Conservation (phyloP, 192 early-diverging fungal species). For the Obelidium mucronatum region DNA sequence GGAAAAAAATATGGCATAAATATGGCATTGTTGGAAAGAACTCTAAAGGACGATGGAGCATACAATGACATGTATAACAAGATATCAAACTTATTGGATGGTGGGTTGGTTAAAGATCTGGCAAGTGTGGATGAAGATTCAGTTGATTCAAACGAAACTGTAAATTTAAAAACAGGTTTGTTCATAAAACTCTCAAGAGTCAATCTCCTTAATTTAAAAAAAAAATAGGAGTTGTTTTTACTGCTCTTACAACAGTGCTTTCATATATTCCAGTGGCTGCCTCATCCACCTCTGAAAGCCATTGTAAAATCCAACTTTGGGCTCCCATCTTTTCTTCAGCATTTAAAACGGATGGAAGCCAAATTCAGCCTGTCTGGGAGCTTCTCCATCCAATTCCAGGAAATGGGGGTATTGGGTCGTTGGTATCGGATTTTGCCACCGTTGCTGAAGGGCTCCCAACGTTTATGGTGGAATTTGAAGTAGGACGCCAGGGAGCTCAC, state of each 20-base stretch:
- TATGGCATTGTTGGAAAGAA: neutral
- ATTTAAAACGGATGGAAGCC: neutral
- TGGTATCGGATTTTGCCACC: neutral
- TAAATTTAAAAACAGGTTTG: constrained; percentile 4
- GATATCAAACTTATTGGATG: constrained; percentile 1
- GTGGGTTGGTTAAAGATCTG: constrained; percentile 2
- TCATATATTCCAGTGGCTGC: too few species aligned
- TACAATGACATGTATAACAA: neutral
- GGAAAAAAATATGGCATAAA: constrained; percentile 1
- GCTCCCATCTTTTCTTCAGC: neutral
- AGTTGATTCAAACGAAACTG: neutral
- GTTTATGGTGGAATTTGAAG: constrained; percentile 12
- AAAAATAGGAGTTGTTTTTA: too few species aligned
- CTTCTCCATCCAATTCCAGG: neutral
- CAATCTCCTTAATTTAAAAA: neutral
- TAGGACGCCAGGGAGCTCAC: neutral
- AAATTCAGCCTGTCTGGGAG: neutral
- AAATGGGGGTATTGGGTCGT: neutral
- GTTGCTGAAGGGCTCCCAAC: neutral
- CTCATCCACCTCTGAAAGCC: too few species aligned
- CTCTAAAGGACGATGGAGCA: neutral
- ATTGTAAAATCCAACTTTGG: constrained; percentile 1
- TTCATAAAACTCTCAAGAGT: neutral
- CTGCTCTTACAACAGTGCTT: too few species aligned
- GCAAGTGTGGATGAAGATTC: neutral